phyloP scores from a whole-genome alignment of 139 green algal genomes.

The Chlorella ohadii region DNA sequence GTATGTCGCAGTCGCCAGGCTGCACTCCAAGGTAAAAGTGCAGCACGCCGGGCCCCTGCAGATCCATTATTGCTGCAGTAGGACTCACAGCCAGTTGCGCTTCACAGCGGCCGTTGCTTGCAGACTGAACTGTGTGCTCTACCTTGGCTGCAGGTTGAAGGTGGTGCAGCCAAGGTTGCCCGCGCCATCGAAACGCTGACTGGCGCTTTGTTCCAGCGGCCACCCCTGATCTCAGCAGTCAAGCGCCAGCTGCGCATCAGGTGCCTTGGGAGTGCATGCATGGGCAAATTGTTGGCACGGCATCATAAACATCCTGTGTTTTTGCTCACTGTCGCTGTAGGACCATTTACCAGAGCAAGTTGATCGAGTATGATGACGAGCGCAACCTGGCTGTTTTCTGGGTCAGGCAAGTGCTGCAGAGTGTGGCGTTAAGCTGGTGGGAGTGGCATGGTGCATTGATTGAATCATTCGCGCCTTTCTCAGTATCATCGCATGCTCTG shows the following conservation, averaged over 20 bases:
- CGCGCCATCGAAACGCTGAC: conserved; percentile 75
- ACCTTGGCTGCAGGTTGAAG: conserved; percentile 52
- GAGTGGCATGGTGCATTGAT: not conserved
- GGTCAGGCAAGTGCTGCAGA: conserved; percentile 52
- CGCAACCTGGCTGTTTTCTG: conserved; percentile 96
- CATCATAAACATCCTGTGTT: not conserved
- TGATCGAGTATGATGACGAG: conserved; percentile 96
- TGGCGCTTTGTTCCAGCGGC: conserved; percentile 92
- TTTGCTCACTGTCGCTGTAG: conserved; percentile 29
- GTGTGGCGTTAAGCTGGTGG: no score
- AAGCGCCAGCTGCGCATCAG: conserved; percentile 98
- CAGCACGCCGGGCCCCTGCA: not conserved
- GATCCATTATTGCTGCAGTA: no score
- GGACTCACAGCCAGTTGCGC: no score
- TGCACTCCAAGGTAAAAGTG: conserved; percentile 70
- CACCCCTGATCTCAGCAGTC: conserved; percentile 97
- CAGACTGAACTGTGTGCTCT: no score
- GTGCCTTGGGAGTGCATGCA: not conserved
- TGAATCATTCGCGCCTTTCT: no score
- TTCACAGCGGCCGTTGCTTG: no score
- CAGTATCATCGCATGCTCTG: no score
- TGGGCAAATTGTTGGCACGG: not conserved
- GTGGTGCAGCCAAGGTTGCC: conserved; percentile 72
- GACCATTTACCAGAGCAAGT: conserved; percentile 96
- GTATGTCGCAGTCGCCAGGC: conserved; percentile 93